Evolutionary conservation across 2,329 filamentous ascomycete genomes (phyloP).

Genomic region (Alternaria gansuensis): DNA sequence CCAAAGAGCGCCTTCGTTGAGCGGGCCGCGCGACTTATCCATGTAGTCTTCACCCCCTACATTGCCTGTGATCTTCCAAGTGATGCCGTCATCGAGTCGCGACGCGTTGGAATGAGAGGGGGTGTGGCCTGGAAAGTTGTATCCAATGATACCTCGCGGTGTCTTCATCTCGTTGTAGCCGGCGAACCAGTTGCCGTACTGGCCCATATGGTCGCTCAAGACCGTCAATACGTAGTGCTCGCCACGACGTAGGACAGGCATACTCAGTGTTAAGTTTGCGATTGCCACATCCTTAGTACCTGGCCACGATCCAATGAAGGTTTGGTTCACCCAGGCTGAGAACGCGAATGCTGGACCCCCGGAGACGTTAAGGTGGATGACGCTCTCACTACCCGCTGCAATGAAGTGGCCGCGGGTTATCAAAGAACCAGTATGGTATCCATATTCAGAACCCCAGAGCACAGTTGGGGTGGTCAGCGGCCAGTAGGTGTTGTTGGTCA

Average conservation of each 20-base stretch:
- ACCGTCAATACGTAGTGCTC: conserved; percentile 71
- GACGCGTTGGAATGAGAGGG: conserved; percentile 39
- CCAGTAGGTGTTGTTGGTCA: conserved; percentile 63
- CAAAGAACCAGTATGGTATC: conserved; percentile 72
- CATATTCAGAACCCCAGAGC: conserved; percentile 75
- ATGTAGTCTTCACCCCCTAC: conserved; percentile 68
- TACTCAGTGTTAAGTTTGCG: conserved; percentile 63
- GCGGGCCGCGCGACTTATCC: conserved; percentile 66
- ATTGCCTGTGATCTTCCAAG: conserved; percentile 73
- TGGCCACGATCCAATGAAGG: conserved; percentile 69
- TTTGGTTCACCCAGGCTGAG: conserved; percentile 70
- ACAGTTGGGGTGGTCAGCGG: conserved; percentile 51
- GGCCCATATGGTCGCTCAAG: conserved; percentile 74
- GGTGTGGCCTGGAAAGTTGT: conserved; percentile 59
- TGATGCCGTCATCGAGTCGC: conserved; percentile 50
- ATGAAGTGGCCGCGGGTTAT: conserved; percentile 74
- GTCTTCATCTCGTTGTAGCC: conserved; percentile 63
- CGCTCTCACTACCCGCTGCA: conserved; percentile 66
- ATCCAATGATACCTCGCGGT: conserved; percentile 68
- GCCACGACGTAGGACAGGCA: conserved; percentile 62
- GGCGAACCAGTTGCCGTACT: conserved; percentile 70
- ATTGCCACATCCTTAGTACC: conserved; percentile 61
- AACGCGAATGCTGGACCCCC: conserved; percentile 73
- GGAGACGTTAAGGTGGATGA: conserved; percentile 64
- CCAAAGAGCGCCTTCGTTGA: conserved; percentile 71